Base-by-base conservation (phyloP, 2,329 filamentous ascomycete genomes). In the Penicillium expansum region DNA sequence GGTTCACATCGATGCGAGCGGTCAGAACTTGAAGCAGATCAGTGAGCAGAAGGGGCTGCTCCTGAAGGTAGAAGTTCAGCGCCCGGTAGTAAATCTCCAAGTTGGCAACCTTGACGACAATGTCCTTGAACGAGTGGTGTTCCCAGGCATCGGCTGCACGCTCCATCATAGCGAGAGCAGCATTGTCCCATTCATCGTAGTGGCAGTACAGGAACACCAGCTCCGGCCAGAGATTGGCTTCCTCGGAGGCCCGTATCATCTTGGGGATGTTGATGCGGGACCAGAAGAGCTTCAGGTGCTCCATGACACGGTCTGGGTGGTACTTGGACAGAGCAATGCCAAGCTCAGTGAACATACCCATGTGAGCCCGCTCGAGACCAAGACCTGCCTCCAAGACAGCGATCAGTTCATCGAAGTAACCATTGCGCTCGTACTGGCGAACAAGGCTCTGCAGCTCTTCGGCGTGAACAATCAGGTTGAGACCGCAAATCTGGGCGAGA, bases 61-160 rank as follows among this genome's bases (percentile, higher is more conserved):
- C 91, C 78, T 97, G 91, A 39, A 99, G 86, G 76, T 97, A 97
- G 79, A 97, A 97, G 80, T 93, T 96, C 71, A 97, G 84, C 29
- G 91, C 91, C 52, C 93, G 90, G 83, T 99, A 99, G 82, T 97
- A 99, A 69, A 99, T 99, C 78, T 99, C 95, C 70, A 99, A 79
- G 79, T 99, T 99, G 70, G 92, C 91, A 64, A 97, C 93, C 84
- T 99, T 99, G 78, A 96, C 87, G 56, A 96, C 83, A 50, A 96
- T 97, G 73, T 99, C 95, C 83, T 99, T 99, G 87, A 99, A 99
- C 48, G 95, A 94, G 74, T 97, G 92, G 79, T 99, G 94, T 76
- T 99, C 95, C 94, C 94, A 99, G 1, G 94, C 92, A 80, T 97
- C 95, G 64, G 95, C 88, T 13, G 94, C 90, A 66, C 92, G 91